These are phyloP conservation scores for Oryza brachyantha DNA, from an alignment of 176 grass and related monocot genomes.

Conservation along the genomic window DNA sequence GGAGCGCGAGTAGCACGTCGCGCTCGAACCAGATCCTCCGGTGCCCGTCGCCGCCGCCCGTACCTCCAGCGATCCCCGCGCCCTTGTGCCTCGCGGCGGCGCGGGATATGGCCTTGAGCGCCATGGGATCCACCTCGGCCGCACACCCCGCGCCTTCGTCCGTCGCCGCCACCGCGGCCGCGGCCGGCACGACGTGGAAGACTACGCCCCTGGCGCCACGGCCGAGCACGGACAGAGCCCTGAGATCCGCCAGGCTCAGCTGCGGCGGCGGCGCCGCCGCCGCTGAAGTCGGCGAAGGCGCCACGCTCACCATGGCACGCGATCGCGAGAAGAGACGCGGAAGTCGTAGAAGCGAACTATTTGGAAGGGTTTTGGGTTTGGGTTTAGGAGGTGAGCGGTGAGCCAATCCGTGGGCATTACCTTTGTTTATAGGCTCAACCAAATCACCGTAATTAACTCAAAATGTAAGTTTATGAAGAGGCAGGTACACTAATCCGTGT, in stretches of 20 bases:
- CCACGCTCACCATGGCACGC: neutral
- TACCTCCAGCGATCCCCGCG: neutral
- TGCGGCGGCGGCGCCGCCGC: conserved; percentile 26
- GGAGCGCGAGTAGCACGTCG: conserved; percentile 51
- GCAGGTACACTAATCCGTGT: neutral
- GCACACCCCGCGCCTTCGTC: neutral
- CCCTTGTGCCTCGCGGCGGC: conserved; percentile 37
- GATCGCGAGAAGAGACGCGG: neutral
- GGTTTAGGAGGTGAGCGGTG: neutral
- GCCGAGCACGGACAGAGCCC: conserved; percentile 63
- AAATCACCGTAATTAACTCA: neutral
- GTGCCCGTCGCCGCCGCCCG: conserved; percentile 18
- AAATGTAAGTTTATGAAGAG: no score
- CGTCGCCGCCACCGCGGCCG: neutral
- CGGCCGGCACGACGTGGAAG: conserved; percentile 46
- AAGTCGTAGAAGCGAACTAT: neutral
- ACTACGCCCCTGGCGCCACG: conserved; percentile 71
- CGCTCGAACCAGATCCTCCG: conserved; percentile 80
- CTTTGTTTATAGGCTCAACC: neutral
- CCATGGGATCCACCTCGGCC: neutral
- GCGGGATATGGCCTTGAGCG: conserved; percentile 73
- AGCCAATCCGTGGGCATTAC: neutral
- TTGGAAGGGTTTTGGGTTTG: neutral
- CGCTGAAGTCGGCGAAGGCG: neutral
- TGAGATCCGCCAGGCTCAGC: conserved; percentile 48